Evolutionary conservation across 2,329 filamentous ascomycete genomes (phyloP).

Genomic region (Talaromyces sp.): DNA sequence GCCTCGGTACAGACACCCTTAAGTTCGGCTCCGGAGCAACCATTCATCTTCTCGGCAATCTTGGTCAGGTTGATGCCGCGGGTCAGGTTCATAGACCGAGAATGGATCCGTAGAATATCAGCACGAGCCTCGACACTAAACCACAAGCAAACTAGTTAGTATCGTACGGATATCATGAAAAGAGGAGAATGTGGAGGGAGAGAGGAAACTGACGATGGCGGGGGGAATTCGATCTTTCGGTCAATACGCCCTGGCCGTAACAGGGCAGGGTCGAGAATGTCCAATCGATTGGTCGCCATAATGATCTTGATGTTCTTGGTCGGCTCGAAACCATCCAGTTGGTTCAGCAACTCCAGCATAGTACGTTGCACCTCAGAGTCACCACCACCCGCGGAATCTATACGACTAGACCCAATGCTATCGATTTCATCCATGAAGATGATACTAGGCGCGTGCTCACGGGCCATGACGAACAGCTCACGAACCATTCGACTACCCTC

Average conservation of each 20-base stretch:
- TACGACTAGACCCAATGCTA: constrained; percentile 94
- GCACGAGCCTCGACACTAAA: constrained; percentile 81
- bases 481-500: constrained; percentile 98
- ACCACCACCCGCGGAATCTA: constrained; percentile 91
- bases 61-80: constrained; percentile 96
- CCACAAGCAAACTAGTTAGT: constrained; percentile 23
- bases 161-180: constrained; percentile 1
- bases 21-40: constrained; percentile 93
- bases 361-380: constrained; percentile 98
- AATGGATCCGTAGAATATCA: constrained; percentile 97
- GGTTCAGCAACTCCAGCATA: constrained; percentile 97
- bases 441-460: constrained; percentile 96
- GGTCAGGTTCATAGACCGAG: constrained; percentile 96
- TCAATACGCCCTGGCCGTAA: constrained; percentile 97
- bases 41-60: constrained; percentile 99
- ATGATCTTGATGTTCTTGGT: constrained; percentile 99
- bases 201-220: constrained; percentile 65
- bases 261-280: constrained; percentile 93
- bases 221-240: constrained; percentile 98
- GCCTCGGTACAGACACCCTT: constrained; percentile 99
- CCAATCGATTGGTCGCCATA: constrained; percentile 98
- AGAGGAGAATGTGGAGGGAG: neutral
- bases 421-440: constrained; percentile 99
- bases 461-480: constrained; percentile 98
- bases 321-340: constrained; percentile 97